Conservation (phyloP, 345 rosid genomes). For the Eutrema japonicum region DNA sequence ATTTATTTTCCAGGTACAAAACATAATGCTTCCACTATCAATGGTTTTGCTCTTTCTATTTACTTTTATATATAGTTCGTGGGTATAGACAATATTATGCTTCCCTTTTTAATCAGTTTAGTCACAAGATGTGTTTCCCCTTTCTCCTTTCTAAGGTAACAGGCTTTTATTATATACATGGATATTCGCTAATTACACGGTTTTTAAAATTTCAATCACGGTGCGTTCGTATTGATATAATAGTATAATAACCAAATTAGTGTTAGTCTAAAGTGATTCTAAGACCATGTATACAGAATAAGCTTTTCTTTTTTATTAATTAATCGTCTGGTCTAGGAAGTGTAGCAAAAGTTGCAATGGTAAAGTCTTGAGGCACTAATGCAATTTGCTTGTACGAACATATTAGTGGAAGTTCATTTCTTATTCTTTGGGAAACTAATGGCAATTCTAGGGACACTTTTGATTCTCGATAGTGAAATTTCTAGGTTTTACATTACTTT, state of each 20-base stretch:
- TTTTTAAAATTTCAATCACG: background rate
- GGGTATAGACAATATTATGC: background rate
- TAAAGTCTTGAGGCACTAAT: background rate
- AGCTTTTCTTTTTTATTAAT: background rate
- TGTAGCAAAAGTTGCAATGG: slow-evolving; percentile 16
- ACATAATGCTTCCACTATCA: slow-evolving; percentile 32
- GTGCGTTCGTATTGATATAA: background rate
- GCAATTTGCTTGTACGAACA: slow-evolving; percentile 9
- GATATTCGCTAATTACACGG: slow-evolving; percentile 10
- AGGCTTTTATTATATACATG: background rate
- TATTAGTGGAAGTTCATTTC: background rate
- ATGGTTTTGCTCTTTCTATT: slow-evolving; percentile 26
- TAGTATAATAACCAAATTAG: slow-evolving; percentile 15
- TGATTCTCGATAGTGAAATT: too few species aligned
- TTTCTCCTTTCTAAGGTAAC: background rate
- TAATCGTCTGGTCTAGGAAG: background rate
- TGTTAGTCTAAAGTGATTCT: slow-evolving; percentile 27
- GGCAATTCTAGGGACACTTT: background rate
- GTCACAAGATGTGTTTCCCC: background rate
- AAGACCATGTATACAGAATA: slow-evolving; percentile 10
- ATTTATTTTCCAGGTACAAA: slow-evolving; percentile 23
- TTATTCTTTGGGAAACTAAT: background rate
- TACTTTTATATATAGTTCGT: slow-evolving; percentile 18
- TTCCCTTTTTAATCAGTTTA: background rate
- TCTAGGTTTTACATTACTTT: too few species aligned